Conservation (phyloP, 2,329 filamentous ascomycete genomes). For the Aschersonia sp. region DNA sequence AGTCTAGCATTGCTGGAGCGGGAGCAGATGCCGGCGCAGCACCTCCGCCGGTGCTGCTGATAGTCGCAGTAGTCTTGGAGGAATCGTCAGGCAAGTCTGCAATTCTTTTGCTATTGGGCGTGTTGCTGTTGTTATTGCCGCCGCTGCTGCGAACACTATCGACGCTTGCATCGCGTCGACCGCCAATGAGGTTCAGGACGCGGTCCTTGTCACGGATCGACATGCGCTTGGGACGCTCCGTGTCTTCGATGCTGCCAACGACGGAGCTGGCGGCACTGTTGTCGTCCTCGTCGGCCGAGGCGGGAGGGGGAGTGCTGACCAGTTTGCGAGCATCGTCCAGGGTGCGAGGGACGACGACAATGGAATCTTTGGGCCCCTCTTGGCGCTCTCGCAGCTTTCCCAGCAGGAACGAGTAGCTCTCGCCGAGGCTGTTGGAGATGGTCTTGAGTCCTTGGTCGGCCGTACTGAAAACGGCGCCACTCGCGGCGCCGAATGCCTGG, state of each 20-base stretch:
- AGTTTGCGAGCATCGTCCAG: conserved; percentile 85
- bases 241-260: conserved; percentile 26
- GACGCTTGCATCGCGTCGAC: conserved; percentile 60
- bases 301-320: conserved; percentile 55
- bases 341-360: conserved; percentile 68
- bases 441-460: conserved; percentile 88
- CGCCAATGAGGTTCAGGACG: conserved; percentile 56
- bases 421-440: conserved; percentile 78
- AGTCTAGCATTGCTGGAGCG: conserved; percentile 55
- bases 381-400: conserved; percentile 69
- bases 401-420: conserved; percentile 86
- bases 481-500: conserved; percentile 66
- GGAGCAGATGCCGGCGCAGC: conserved; percentile 31
- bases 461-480: conserved; percentile 71
- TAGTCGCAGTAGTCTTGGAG: too few relatives aligned
- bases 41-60: conserved; percentile 1
- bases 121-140: neutral
- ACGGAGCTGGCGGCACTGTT: conserved; percentile 39
- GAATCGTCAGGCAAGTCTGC: too few relatives aligned
- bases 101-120: too few relatives aligned
- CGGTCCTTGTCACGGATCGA: conserved; percentile 38
- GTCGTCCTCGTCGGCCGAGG: conserved; percentile 40
- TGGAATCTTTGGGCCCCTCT: conserved; percentile 25
- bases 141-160: conserved; percentile 56
- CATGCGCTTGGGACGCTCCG: conserved; percentile 14